A percentile compares a stretch with the other conserved stretches of the same genome.
Evolutionary conservation across 1,139 yeast genomes (phyloP).

Genomic region (Hanseniaspora sp.): DNA sequence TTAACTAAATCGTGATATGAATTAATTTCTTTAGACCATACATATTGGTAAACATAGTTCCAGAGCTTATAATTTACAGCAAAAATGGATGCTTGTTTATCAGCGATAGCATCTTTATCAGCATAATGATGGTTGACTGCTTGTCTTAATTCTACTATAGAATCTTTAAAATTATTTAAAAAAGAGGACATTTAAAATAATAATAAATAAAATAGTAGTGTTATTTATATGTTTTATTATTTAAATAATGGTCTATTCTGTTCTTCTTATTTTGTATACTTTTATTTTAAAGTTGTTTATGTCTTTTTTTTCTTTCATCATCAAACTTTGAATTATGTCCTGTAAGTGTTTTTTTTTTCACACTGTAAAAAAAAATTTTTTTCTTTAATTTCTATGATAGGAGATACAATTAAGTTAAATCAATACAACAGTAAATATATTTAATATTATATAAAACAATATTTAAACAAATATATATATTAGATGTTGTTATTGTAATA

Average conservation of each 20-base stretch:
- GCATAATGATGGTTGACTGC: conserved; percentile 11
- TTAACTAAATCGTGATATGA: background rate
- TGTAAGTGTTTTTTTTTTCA: too few relatives aligned
- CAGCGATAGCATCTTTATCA: conserved; percentile 1
- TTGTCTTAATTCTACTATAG: conserved; percentile 9
- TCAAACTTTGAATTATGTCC: too few relatives aligned
- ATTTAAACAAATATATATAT: too few relatives aligned
- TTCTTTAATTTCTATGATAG: too few relatives aligned
- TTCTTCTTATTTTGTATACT: too few relatives aligned
- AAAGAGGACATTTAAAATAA: background rate
- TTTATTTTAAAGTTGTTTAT: background rate
- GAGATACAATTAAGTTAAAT: too few relatives aligned
- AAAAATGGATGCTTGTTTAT: conserved; percentile 12
- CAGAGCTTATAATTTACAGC: conserved; percentile 9
- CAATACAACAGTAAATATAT: too few relatives aligned
- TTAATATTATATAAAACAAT: too few relatives aligned
- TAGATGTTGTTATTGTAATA: too few relatives aligned
- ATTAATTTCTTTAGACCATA: conserved; percentile 2
- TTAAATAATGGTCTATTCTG: background rate
- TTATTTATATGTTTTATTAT: background rate
- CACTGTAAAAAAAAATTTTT: too few relatives aligned
- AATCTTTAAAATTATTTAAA: background rate
- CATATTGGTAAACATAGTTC: conserved; percentile 6
- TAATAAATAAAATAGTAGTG: too few relatives aligned
- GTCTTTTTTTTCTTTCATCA: too few relatives aligned